phyloP scores from a whole-genome alignment of 164 flowering plant genomes.

The Sextonia rubra region DNA sequence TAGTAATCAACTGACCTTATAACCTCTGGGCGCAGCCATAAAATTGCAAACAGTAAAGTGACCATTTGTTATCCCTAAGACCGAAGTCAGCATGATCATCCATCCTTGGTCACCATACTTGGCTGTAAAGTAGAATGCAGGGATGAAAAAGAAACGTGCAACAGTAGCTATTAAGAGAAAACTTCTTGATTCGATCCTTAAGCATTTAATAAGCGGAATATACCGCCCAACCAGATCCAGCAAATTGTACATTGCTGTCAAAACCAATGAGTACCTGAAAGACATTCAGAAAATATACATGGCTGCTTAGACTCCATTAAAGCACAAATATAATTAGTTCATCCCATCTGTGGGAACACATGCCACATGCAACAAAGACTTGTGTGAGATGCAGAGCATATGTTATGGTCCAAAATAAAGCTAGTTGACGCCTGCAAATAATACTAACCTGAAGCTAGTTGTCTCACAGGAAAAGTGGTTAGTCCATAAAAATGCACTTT shows the following conservation, averaged over 20 bases:
- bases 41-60: conserved; percentile 71
- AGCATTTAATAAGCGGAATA: conserved; percentile 42
- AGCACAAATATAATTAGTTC: neutral
- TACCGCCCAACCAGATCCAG: conserved; percentile 69
- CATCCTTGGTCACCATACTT: conserved; percentile 74
- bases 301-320: neutral
- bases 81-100: conserved; percentile 67
- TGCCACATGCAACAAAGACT: neutral
- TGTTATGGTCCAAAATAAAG: neutral
- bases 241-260: conserved; percentile 66
- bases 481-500: too few species aligned
- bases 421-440: too few species aligned
- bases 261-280: conserved; percentile 69
- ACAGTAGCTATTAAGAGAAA: conserved; percentile 34
- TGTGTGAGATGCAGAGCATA: neutral
- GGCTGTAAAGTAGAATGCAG: conserved; percentile 78
- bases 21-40: conserved; percentile 69
- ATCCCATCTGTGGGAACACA: too few species aligned
- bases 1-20: conserved; percentile 47
- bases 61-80: conserved; percentile 64
- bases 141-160: conserved; percentile 57
- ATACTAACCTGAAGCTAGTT: too few species aligned
- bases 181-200: conserved; percentile 48
- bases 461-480: too few species aligned
- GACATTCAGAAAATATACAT: neutral